phyloP scores from a whole-genome alignment of 148 eudicot species.

The Rhododendron molle region DNA sequence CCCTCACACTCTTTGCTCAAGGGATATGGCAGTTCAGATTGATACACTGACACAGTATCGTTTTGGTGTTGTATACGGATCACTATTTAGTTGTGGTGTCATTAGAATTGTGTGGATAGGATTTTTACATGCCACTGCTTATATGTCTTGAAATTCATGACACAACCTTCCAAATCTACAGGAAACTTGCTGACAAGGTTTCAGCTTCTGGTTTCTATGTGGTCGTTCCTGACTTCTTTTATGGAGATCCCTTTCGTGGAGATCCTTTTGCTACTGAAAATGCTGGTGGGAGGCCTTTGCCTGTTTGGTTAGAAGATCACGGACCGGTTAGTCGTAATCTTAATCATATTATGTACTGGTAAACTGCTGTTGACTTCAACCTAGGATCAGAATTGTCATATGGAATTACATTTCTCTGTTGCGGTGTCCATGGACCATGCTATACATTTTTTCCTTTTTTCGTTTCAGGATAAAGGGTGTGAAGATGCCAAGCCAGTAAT shows the following conservation, averaged over 20 bases:
- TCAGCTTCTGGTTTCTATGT: slow-evolving; percentile 30
- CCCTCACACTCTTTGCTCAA: neutral
- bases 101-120: neutral
- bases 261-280: slow-evolving; percentile 40
- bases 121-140: neutral
- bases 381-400: neutral
- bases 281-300: slow-evolving; percentile 27
- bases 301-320: slow-evolving; percentile 57
- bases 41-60: neutral
- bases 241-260: slow-evolving; percentile 36
- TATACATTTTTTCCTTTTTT: neutral
- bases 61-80: neutral
- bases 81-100: neutral
- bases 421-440: neutral
- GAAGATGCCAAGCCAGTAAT: slow-evolving; percentile 34
- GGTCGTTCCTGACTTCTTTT: slow-evolving; percentile 40
- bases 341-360: neutral
- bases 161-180: neutral
- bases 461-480: slow-evolving; percentile 33
- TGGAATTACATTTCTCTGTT: neutral
- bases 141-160: neutral
- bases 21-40: neutral
- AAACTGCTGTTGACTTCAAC: neutral
- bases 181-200: slow-evolving; percentile 42
- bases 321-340: slow-evolving; percentile 33